These are phyloP conservation scores for Taphrina deformans DNA, from an alignment of 1,139 yeast species.

Conservation along the genomic window DNA sequence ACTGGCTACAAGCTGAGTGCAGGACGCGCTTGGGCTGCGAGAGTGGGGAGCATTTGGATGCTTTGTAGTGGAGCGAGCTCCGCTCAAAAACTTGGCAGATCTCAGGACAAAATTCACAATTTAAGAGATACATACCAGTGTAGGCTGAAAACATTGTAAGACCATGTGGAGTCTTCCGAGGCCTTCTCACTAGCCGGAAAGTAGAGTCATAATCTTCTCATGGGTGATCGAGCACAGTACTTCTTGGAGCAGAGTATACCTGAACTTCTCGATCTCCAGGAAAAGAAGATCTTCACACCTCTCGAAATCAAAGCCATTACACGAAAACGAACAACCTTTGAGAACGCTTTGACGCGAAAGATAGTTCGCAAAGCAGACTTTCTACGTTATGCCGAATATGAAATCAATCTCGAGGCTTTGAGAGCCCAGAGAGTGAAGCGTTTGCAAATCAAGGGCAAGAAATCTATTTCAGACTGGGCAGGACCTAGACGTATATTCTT, in stretches of 20 bases:
- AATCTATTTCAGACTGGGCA: conserved; percentile 82
- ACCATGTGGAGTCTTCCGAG: no score
- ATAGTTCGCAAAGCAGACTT: conserved; percentile 80
- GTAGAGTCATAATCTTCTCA: conserved; percentile 40
- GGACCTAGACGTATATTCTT: conserved; percentile 78
- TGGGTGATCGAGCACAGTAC: conserved; percentile 76
- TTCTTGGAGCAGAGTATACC: conserved; percentile 82
- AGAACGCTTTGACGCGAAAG: conserved; percentile 82
- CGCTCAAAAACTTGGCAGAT: conserved; percentile 4
- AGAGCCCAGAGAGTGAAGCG: conserved; percentile 64
- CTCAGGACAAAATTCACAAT: background rate
- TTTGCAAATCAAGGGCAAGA: conserved; percentile 47
- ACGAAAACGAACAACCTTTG: conserved; percentile 93
- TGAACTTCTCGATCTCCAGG: conserved; percentile 83
- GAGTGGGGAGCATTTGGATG: background rate
- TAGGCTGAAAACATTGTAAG: no score
- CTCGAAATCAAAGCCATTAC: conserved; percentile 77
- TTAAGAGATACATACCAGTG: no score
- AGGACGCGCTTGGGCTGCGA: background rate
- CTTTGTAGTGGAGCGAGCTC: background rate
- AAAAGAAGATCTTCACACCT: conserved; percentile 67
- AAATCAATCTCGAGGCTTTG: conserved; percentile 72
- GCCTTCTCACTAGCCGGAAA: no score
- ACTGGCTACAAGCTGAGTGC: background rate
- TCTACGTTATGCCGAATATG: conserved; percentile 76